Evolutionary conservation across 345 rosid species (phyloP).

Genomic region (Passiflora organensis): DNA sequence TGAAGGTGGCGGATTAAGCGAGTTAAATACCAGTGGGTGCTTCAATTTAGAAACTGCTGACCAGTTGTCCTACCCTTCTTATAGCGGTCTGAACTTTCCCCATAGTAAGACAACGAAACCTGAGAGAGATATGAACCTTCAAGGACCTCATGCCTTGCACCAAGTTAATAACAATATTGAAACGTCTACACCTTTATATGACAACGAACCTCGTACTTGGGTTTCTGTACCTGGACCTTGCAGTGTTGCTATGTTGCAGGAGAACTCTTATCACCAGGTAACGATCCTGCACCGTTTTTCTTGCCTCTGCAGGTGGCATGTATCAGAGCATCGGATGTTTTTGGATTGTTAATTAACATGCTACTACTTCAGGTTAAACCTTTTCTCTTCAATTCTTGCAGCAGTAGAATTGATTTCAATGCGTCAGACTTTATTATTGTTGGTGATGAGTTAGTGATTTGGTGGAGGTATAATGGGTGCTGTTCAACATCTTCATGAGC

Average conservation of each 20-base stretch:
- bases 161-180: neutral
- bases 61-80: constrained; percentile 43
- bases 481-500: neutral
- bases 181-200: neutral
- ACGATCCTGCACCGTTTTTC: neutral
- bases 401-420: constrained; percentile 8
- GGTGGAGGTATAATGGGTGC: neutral
- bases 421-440: neutral
- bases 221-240: neutral
- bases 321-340: no score
- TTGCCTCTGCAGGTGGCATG: neutral
- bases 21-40: constrained; percentile 43
- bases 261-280: neutral
- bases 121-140: constrained; percentile 54
- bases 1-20: constrained; percentile 38
- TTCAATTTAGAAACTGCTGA: constrained; percentile 48
- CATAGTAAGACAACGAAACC: constrained; percentile 45
- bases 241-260: neutral
- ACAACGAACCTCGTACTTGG: neutral
- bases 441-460: neutral
- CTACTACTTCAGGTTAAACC: no score
- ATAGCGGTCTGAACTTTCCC: constrained; percentile 31
- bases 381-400: constrained; percentile 23
- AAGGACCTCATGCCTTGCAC: constrained; percentile 31
- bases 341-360: no score